Percentiles rank a stretch among this genome's conserved stretches.
Conservation (phyloP, 208 protist genomes). For the Acanthamoeba sp. region DNA sequence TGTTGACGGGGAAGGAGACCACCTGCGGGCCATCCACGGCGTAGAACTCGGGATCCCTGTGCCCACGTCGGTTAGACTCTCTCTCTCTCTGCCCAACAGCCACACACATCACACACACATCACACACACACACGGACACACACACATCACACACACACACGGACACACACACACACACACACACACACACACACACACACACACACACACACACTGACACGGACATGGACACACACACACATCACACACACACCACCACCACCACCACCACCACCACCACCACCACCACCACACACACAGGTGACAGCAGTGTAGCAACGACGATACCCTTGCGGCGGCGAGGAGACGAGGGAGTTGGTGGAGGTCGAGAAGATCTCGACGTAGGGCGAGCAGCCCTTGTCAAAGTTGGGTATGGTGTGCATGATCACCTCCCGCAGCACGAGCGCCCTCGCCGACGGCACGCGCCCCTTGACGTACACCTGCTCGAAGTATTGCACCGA, state of each 20-base stretch:
- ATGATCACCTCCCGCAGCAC: constrained; percentile 71
- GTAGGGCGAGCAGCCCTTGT: constrained; percentile 73
- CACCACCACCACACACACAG: too few species aligned
- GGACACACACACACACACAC: too few species aligned
- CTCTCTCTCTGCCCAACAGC: too few species aligned
- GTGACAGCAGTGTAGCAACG: too few species aligned
- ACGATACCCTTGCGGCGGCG: constrained; percentile 32
- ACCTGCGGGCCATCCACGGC: constrained; percentile 54
- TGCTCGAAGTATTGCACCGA: constrained; percentile 70
- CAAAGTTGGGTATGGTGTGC: constrained; percentile 76
- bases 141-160: background rate
- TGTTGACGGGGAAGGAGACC: constrained; percentile 47
- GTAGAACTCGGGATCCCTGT: constrained; percentile 70
- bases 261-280: too few species aligned
- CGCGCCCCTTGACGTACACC: constrained; percentile 57
- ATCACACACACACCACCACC: too few species aligned
- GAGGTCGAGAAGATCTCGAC: constrained; percentile 67
- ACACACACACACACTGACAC: too few species aligned
- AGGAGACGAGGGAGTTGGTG: constrained; percentile 11
- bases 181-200: too few species aligned
- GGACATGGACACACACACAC: too few species aligned
- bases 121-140: background rate
- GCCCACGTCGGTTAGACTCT: background rate
- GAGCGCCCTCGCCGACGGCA: background rate
- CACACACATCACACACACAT: background rate